Percentiles rank a stretch among this genome's conserved stretches.
Conservation (phyloP, 768 basidiomycete genomes). For the Arthromyces matolae region DNA sequence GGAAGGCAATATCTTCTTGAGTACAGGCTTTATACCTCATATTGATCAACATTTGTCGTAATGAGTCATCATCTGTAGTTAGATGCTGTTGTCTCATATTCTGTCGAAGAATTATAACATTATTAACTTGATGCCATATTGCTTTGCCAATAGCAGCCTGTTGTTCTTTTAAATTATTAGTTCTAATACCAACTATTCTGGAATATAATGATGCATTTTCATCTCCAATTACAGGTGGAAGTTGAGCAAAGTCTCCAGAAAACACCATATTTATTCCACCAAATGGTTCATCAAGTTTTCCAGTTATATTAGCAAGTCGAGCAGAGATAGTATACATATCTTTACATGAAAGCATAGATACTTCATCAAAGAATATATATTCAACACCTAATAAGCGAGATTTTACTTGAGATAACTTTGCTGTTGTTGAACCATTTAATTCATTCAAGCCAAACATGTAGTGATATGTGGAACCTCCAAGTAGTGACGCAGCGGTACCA, state of each 20-base stretch:
- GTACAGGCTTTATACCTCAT: slow-evolving; percentile 40
- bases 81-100: slow-evolving; percentile 33
- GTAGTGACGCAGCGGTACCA: slow-evolving; percentile 27
- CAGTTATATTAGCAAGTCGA: slow-evolving; percentile 18
- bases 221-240: slow-evolving; percentile 29
- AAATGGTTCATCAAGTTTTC: slow-evolving; percentile 20
- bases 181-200: slow-evolving; percentile 8
- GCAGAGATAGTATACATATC: slow-evolving; percentile 29
- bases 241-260: slow-evolving; percentile 45
- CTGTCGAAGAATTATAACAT: slow-evolving; percentile 21
- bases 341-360: slow-evolving; percentile 37
- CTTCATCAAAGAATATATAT: slow-evolving; percentile 40
- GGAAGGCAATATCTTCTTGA: too few species aligned
- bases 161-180: slow-evolving; percentile 9
- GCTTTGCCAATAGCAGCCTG: slow-evolving; percentile 22
- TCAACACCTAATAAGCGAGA: slow-evolving; percentile 27
- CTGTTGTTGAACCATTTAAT: not conserved
- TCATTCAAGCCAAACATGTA: slow-evolving; percentile 25
- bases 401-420: slow-evolving; percentile 13
- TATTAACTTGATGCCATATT: slow-evolving; percentile 27
- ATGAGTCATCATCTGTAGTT: slow-evolving; percentile 18
- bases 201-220: slow-evolving; percentile 21
- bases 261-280: slow-evolving; percentile 35
- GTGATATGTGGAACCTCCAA: slow-evolving; percentile 35
- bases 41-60: slow-evolving; percentile 30